Conservation (phyloP, 2,329 filamentous ascomycete genomes). For the Westerdykella ornata region DNA sequence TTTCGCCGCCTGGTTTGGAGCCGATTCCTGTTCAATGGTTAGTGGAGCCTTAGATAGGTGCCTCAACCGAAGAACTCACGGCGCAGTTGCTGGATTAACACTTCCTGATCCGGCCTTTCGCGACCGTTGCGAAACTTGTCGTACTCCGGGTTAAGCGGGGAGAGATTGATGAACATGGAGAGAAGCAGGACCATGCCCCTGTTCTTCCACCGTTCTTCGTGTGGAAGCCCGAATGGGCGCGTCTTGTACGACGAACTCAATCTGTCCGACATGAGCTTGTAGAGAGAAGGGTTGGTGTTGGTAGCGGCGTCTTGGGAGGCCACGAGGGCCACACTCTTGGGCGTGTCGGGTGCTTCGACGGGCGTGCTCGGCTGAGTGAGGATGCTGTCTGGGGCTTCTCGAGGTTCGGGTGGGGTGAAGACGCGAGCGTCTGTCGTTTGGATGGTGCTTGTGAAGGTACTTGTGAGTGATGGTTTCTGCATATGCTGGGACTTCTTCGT, state of each 20-base stretch:
- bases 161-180: slow-evolving; percentile 10
- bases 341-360: background rate
- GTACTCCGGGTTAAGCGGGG: slow-evolving; percentile 11
- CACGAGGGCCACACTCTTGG: background rate
- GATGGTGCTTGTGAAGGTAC: too few species aligned
- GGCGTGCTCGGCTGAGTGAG: background rate
- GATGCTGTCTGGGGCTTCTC: background rate
- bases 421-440: background rate
- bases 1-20: background rate
- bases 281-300: slow-evolving; percentile 1
- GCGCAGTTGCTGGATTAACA: slow-evolving; percentile 7
- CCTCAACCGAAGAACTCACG: slow-evolving; percentile 5
- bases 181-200: slow-evolving; percentile 17
- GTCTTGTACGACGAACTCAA: slow-evolving; percentile 1
- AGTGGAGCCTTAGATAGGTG: background rate
- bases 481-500: too few species aligned
- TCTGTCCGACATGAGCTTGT: slow-evolving; percentile 9
- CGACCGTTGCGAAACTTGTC: slow-evolving; percentile 5
- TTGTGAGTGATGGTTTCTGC: too few species aligned
- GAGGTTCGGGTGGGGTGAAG: background rate
- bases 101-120: background rate
- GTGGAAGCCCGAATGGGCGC: slow-evolving; percentile 3
- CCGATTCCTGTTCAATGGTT: slow-evolving; percentile 1
- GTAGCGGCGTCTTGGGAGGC: background rate
- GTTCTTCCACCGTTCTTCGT: slow-evolving; percentile 14